A percentile compares a stretch with the other conserved stretches of the same genome.
Conservation (phyloP, 1,284 basidiomycete genomes). For the Moesziomyces sp. region DNA sequence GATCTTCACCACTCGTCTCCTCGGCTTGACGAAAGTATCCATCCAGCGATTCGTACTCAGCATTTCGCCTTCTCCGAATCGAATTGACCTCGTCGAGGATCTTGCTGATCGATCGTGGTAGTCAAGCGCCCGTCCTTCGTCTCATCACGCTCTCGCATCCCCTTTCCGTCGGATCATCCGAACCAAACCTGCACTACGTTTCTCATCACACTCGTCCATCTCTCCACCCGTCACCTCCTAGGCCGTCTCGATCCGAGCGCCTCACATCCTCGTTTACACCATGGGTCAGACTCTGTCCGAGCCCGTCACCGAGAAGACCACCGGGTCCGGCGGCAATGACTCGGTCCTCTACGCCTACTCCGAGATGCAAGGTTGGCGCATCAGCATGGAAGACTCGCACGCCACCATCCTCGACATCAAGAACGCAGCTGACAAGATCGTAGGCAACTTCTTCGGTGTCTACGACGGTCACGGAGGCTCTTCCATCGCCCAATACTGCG, state of each 20-base stretch:
- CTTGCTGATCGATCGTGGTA: neutral
- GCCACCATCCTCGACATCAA: constrained; percentile 75
- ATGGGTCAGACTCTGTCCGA: constrained; percentile 70
- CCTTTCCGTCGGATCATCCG: neutral
- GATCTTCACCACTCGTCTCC: neutral
- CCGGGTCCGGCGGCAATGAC: constrained; percentile 81
- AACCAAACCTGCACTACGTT: neutral
- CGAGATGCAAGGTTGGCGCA: constrained; percentile 99
- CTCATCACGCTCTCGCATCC: neutral
- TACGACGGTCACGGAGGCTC: constrained; percentile 98
- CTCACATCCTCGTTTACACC: constrained; percentile 11
- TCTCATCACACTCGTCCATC: neutral
- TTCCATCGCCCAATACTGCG: constrained; percentile 88
- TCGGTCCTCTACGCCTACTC: constrained; percentile 84
- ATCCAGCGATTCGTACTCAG: neutral
- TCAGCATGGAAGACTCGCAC: constrained; percentile 99
- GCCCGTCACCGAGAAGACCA: constrained; percentile 82
- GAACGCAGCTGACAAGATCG: constrained; percentile 55
- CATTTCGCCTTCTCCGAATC: no score
- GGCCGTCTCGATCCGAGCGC: constrained; percentile 9
- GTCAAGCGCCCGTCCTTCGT: neutral
- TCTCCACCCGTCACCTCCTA: constrained; percentile 1
- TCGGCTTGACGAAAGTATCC: neutral
- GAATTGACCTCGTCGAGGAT: no score
- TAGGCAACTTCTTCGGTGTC: constrained; percentile 85